A percentile compares a stretch with the other conserved stretches of the same genome.
Evolutionary conservation across 805 yeast species (phyloP).

Genomic region (Metschnikowia sp.): DNA sequence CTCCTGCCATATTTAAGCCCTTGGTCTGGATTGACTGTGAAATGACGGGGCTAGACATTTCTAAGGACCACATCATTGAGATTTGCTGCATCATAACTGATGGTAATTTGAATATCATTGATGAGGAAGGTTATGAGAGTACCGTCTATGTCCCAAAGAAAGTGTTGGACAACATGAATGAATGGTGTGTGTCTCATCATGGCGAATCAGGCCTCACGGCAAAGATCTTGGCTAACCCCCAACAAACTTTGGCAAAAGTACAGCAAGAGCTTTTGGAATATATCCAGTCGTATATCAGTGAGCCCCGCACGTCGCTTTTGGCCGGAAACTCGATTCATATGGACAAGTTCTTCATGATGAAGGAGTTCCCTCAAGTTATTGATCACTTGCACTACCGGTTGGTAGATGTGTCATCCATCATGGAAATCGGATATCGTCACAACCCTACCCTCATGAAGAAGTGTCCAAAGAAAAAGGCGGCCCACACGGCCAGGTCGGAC

Average conservation of each 20-base stretch:
- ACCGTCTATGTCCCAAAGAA: constrained; percentile 67
- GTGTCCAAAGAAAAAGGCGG: constrained; percentile 61
- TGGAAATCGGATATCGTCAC: constrained; percentile 78
- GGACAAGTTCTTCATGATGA: constrained; percentile 80
- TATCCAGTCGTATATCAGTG: constrained; percentile 51
- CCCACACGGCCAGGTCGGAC: constrained; percentile 87
- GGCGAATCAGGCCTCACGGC: constrained; percentile 70
- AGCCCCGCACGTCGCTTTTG: constrained; percentile 57
- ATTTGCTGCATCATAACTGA: constrained; percentile 90
- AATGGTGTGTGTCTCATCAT: constrained; percentile 87
- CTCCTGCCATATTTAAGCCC: constrained; percentile 24
- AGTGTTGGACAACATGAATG: constrained; percentile 69
- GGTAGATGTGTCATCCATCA: constrained; percentile 83
- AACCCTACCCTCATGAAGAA: constrained; percentile 57
- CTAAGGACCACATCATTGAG: constrained; percentile 80
- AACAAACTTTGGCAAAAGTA: constrained; percentile 55
- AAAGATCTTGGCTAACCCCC: constrained; percentile 56
- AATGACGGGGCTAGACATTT: constrained; percentile 93
- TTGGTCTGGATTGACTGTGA: constrained; percentile 97
- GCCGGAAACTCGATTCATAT: constrained; percentile 93
- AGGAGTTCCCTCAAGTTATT: constrained; percentile 77
- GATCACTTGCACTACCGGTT: constrained; percentile 67
- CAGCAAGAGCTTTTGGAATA: constrained; percentile 64
- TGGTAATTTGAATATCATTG: constrained; percentile 68
- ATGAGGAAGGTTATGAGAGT: constrained; percentile 71